Evolutionary conservation across 352 stramenopile species (phyloP), one percentile per base, ranked within the genome.

Genomic region (Globisporangium mamillatum): DNA sequence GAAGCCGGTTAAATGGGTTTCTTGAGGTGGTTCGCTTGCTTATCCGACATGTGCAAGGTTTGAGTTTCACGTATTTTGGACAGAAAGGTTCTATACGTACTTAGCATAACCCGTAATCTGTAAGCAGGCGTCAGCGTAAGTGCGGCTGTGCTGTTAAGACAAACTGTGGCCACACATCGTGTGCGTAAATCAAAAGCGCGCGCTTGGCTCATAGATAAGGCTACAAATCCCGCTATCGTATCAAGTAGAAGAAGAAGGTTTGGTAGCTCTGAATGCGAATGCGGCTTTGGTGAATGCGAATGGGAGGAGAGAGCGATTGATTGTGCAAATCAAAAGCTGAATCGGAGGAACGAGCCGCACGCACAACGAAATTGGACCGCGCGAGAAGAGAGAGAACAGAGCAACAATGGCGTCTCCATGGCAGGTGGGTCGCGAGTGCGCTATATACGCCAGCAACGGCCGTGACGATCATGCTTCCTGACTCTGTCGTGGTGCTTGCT

Each of bases 371-470:
- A 61, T 16, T 32, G 6, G 20, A 25, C 27, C 41, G 53, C 10
- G 25, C 59, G 29, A 16, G 22, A 34, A n/a, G 50, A 63, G 54
- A 44, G 41, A 61, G 24, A 57, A 2, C 9, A 66, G 27, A 22
- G 69, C 50, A 53, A 73, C 66, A 71, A 57, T 78, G 48, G 63
- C 63, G 27, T 76, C 75, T 12, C 67, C 71, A 34, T 82, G 75
- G 75, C 71, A 82, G 73, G 75, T 82, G 67, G 20, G 63, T 44
- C 14, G 16, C 20, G 20, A 4, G n/a, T 44, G 20, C n/a, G 32
- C 56, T 46, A 20, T 9, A 16, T n/a, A 6, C 4, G 24, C 7
- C 22, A 34, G 3, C n/a, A 36, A 27, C 14, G 9, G 6, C 8
- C n/a, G 52, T 10, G 18, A n/a, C 8, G 32, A 6, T 50, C 9